Evolutionary conservation across 2,329 filamentous ascomycete genomes (phyloP).

Genomic region (Harringtonia lauricola): DNA sequence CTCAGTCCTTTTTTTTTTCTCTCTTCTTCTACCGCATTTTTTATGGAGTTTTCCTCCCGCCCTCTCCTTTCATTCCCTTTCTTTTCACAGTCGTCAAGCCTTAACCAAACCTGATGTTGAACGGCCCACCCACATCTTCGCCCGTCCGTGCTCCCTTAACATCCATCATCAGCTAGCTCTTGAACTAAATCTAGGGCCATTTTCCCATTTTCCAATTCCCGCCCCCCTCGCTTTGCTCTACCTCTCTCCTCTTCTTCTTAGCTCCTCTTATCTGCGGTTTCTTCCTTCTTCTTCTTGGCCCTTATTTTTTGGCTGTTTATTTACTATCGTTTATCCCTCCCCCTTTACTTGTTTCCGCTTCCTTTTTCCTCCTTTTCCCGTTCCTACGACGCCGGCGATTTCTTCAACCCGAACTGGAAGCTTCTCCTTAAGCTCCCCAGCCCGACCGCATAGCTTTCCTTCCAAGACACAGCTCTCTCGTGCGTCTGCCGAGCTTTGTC

Average conservation of each 20-base stretch:
- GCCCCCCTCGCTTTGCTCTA: not conserved
- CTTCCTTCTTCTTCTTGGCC: not conserved
- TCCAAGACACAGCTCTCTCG: no score
- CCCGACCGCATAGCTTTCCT: not conserved
- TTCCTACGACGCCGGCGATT: not conserved
- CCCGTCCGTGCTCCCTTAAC: no score
- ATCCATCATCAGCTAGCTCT: no score
- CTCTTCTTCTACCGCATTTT: slow-evolving; percentile 5
- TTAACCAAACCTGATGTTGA: no score
- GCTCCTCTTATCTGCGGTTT: not conserved
- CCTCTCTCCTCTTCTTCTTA: not conserved
- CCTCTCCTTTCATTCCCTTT: not conserved
- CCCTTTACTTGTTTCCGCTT: slow-evolving; percentile 3
- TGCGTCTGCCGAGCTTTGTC: no score
- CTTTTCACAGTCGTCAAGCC: not conserved
- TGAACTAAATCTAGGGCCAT: not conserved
- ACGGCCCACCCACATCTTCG: not conserved
- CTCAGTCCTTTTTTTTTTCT: not conserved
- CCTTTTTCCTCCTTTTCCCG: slow-evolving; percentile 3
- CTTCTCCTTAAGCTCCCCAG: not conserved
- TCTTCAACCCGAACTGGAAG: not conserved
- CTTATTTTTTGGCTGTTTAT: not conserved
- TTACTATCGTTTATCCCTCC: slow-evolving; percentile 6
- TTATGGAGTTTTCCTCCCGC: not conserved
- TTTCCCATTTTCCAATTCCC: not conserved